Percentiles rank a stretch among this genome's conserved stretches.
These are phyloP conservation scores for Sclerotinia borealis DNA, from an alignment of 2,329 filamentous ascomycete genomes.

Conservation along the genomic window DNA sequence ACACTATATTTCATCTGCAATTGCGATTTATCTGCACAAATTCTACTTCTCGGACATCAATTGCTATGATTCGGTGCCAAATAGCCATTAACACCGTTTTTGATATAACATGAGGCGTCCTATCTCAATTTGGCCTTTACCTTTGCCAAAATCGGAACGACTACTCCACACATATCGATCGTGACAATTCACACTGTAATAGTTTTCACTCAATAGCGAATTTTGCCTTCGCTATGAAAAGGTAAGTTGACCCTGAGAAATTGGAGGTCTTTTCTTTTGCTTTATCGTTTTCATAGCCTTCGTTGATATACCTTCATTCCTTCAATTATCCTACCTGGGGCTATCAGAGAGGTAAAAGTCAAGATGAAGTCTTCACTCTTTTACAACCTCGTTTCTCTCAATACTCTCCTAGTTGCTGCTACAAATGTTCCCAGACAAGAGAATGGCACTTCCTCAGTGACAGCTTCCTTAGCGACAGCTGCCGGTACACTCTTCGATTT, in stretches of 20 bases:
- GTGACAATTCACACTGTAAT: not conserved
- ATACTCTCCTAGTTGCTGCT: not conserved
- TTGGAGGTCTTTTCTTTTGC: not conserved
- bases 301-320: not conserved
- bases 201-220: not conserved
- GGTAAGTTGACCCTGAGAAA: not conserved
- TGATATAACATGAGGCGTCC: not conserved
- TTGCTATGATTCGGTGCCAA: too few relatives aligned
- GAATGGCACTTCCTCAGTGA: not conserved
- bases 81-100: not conserved
- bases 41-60: not conserved
- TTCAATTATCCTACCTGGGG: not conserved
- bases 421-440: not conserved
- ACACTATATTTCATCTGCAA: not conserved
- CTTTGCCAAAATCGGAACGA: not conserved
- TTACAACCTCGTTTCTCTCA: not conserved
- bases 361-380: slow-evolving; percentile 1
- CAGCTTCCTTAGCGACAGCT: not conserved
- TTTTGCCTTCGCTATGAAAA: not conserved
- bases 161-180: not conserved
- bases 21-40: not conserved
- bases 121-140: not conserved
- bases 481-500: not conserved
- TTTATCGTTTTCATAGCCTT: not conserved
- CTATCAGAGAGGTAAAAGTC: not conserved